Base-by-base conservation (phyloP, 306 rosid species). In the Trifolium subterraneum region DNA sequence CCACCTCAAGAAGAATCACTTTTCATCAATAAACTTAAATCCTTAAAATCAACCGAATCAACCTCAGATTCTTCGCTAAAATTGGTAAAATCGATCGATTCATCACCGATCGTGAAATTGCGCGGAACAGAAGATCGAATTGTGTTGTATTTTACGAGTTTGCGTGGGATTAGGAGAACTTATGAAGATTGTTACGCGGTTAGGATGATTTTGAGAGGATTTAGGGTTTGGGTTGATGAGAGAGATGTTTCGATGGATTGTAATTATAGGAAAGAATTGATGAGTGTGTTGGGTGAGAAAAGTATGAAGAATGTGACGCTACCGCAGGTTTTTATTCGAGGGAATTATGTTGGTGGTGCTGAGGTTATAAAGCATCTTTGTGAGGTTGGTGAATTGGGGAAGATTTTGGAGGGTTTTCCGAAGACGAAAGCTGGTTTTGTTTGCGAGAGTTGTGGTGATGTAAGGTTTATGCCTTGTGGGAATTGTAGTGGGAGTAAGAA, bases 211-310 rank as follows among this genome's bases (percentile, higher is more conserved):
- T 87, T 94, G 29, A 78, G 87, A 66, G 94, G 97, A 16, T 94
- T 92, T 72, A 84, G 98, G 85, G 90, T 94, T 61, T 92, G 99
- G 97, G 89, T 94, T 7, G 99, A 94, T 7, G 99, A 94, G 66
- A 74, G 99, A 1, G 99, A 94, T 12, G 73, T 92, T 6, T 90
- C 95, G 2, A 92, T 94, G 96, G 99, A 94, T 71, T 78, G 86
- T 4, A 86, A 74, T 2, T 94, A 88, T 45, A 69, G 58, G 75
- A 88, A 77, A 45, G 99, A 94, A 81, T 73, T 94, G 86, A 89
- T 87, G 82, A 70, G 82, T 78, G 88, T 88, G 18, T 25, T 94
- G 73, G 92, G 90, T 0, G 87, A 35, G 81, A 60, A 83, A 69
- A 87, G 82, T 8, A 68, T 12, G 80, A 77, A 45, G 79, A 90